Conservation (phyloP, 1,284 basidiomycete genomes). For the Pseudozyma sp. region DNA sequence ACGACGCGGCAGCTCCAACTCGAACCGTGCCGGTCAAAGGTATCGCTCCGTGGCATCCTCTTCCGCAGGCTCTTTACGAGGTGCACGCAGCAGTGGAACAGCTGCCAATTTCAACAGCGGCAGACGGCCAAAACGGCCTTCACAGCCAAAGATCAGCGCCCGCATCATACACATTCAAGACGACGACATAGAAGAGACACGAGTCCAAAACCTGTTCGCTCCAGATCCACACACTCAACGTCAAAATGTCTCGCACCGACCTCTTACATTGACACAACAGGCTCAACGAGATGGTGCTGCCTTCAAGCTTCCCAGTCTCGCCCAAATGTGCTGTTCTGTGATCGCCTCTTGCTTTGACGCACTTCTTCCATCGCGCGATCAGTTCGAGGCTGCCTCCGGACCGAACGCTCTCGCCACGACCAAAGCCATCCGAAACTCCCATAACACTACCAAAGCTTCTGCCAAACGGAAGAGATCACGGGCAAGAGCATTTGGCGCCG, state of each 20-base stretch:
- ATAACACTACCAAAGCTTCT: constrained; percentile 2
- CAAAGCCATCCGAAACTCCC: constrained; percentile 8
- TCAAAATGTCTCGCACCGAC: constrained; percentile 32
- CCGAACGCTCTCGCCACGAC: background rate
- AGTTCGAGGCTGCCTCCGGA: constrained; percentile 25
- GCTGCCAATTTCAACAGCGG: background rate
- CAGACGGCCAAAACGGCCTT: constrained; percentile 6
- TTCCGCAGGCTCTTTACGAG: background rate
- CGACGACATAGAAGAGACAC: constrained; percentile 33
- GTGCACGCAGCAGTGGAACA: background rate
- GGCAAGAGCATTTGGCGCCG: constrained; percentile 30
- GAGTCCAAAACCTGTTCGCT: constrained; percentile 32
- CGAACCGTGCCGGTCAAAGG: constrained; percentile 18
- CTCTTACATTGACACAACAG: constrained; percentile 20
- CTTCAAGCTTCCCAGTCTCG: constrained; percentile 24
- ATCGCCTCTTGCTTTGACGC: constrained; percentile 33
- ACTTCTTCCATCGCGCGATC: constrained; percentile 31
- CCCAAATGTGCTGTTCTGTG: constrained; percentile 21
- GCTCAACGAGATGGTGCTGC: constrained; percentile 21
- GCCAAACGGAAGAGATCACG: constrained; percentile 18
- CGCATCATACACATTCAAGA: constrained; percentile 32
- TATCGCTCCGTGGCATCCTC: constrained; percentile 15
- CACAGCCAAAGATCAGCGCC: constrained; percentile 27
- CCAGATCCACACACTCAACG: constrained; percentile 23
- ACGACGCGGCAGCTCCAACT: constrained; percentile 6